Conservation (phyloP, 2,329 filamentous ascomycete genomes). For the Aaosphaeria arxii region DNA sequence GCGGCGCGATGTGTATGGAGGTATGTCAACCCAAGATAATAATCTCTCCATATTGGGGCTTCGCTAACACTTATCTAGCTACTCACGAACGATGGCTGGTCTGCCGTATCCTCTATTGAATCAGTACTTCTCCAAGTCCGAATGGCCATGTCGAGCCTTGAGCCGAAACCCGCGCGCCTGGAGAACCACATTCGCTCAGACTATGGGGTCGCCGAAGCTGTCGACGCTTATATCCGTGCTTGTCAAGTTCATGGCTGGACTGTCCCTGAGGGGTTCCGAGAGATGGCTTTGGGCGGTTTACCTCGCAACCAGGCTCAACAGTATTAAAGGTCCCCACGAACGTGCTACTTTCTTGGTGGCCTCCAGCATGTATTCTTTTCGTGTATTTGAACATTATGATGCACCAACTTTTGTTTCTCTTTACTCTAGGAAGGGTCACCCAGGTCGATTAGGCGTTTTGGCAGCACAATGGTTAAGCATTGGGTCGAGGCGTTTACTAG, state of each 20-base stretch:
- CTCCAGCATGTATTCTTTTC: no score
- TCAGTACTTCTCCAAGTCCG: conserved; percentile 78
- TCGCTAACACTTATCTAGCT: conserved; percentile 48
- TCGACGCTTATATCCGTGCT: conserved; percentile 69
- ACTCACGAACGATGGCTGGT: conserved; percentile 81
- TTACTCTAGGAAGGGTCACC: no score
- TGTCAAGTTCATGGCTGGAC: conserved; percentile 70
- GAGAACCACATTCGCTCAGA: conserved; percentile 40
- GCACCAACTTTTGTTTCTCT: no score
- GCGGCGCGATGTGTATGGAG: conserved; percentile 80
- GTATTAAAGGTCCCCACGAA: background rate
- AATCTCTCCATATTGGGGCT: background rate
- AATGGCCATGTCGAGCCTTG: conserved; percentile 66
- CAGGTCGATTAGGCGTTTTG: no score
- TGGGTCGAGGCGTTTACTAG: no score
- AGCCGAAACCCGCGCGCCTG: conserved; percentile 72
- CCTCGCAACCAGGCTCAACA: background rate
- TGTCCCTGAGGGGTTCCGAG: conserved; percentile 61
- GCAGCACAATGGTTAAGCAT: no score
- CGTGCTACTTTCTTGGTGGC: background rate
- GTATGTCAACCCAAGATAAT: conserved; percentile 12
- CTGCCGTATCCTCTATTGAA: conserved; percentile 69
- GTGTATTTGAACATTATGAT: no score
- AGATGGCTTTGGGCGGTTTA: conserved; percentile 41
- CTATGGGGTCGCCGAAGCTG: conserved; percentile 69